A percentile compares a stretch with the other conserved stretches of the same genome.
phyloP scores from a whole-genome alignment of 1,284 basidiomycete species.

The Clitocybe nebularis region DNA sequence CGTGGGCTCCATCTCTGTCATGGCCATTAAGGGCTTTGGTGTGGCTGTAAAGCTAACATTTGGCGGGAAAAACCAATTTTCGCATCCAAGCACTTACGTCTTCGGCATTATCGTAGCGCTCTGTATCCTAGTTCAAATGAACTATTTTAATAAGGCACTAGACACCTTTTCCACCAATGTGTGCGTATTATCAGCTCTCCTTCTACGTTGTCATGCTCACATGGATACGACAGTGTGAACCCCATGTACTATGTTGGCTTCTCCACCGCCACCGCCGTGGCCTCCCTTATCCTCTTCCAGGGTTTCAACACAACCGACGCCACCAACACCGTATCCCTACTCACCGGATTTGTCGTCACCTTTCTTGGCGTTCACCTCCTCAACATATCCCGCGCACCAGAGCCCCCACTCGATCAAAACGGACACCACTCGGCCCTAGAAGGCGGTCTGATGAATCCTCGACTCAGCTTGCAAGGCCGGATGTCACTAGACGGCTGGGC shows the following conservation, averaged over 20 bases:
- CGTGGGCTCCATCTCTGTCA: constrained; percentile 85
- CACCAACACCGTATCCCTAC: constrained; percentile 78
- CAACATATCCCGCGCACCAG: constrained; percentile 75
- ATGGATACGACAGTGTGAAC: constrained; percentile 95
- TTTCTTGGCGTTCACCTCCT: constrained; percentile 92
- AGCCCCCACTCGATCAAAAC: constrained; percentile 42
- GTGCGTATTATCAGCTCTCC: constrained; percentile 47
- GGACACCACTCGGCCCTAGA: constrained; percentile 61
- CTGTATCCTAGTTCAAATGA: constrained; percentile 96
- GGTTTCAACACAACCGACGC: constrained; percentile 91
- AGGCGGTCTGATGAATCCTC: constrained; percentile 74
- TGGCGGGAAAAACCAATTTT: constrained; percentile 93
- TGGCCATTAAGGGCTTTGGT: constrained; percentile 96
- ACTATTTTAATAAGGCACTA: constrained; percentile 98
- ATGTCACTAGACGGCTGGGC: constrained; percentile 69
- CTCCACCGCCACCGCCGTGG: constrained; percentile 92
- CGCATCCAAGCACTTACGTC: constrained; percentile 91
- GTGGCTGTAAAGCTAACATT: constrained; percentile 95
- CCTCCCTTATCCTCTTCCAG: constrained; percentile 94
- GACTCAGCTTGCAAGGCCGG: constrained; percentile 64
- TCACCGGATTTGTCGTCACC: constrained; percentile 85
- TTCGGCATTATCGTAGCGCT: constrained; percentile 82
- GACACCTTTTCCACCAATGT: constrained; percentile 98
- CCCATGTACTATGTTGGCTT: constrained; percentile 99
- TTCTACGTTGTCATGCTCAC: no score